Percentiles rank a stretch among this genome's conserved stretches.
phyloP scores from a whole-genome alignment of 176 grass and related monocot genomes.

The Phoenix dactylifera region DNA sequence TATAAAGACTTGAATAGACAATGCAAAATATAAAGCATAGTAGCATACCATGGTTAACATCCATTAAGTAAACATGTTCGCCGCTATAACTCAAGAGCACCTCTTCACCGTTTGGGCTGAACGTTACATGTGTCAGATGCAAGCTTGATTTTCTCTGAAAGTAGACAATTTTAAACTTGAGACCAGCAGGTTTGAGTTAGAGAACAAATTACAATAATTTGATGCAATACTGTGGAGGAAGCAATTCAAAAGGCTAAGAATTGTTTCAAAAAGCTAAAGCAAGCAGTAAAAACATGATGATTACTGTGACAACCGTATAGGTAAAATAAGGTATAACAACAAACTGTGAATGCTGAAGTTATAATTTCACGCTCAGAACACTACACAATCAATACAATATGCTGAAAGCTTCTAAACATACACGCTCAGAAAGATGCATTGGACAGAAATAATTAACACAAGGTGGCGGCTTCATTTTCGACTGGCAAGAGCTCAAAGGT shows the following conservation, averaged over 20 bases:
- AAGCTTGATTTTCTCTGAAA: conserved; percentile 67
- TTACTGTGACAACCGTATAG: too few relatives aligned
- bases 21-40: conserved; percentile 25
- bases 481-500: conserved; percentile 62
- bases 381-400: too few relatives aligned
- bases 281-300: too few relatives aligned
- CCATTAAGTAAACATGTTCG: conserved; percentile 96
- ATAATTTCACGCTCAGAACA: too few relatives aligned
- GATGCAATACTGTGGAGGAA: too few relatives aligned
- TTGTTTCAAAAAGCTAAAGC: too few relatives aligned
- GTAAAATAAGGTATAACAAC: too few relatives aligned
- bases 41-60: conserved; percentile 63
- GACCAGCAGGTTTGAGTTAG: background rate
- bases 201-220: background rate
- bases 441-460: conserved; percentile 91
- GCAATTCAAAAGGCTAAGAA: too few relatives aligned
- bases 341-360: too few relatives aligned
- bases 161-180: background rate
- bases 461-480: conserved; percentile 49
- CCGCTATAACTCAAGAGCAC: conserved; percentile 92
- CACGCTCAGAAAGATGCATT: conserved; percentile 73
- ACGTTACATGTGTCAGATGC: conserved; percentile 91
- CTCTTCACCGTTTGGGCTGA: conserved; percentile 82
- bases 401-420: conserved; percentile 24
- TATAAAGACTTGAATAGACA: background rate